phyloP scores from a whole-genome alignment of 2,329 filamentous ascomycete species.

The Ceratocystis diversiconidia region DNA sequence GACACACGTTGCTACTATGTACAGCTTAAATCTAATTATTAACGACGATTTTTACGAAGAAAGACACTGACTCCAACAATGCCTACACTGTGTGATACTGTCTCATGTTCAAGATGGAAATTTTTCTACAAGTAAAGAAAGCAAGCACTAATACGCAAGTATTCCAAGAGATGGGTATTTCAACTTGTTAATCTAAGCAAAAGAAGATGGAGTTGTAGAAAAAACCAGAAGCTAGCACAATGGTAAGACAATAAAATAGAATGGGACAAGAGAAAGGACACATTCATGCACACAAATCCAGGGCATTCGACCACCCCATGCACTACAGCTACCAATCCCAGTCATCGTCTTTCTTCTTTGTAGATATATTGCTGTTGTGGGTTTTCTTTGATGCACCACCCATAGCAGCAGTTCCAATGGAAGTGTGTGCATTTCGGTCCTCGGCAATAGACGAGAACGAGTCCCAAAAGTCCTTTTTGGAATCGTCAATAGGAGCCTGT shows the following conservation, averaged over 20 bases:
- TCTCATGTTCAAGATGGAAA: neutral
- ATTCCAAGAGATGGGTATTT: neutral
- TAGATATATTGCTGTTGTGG: constrained; percentile 19
- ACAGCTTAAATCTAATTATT: constrained; percentile 19
- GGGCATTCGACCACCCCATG: no score
- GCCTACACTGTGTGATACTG: neutral
- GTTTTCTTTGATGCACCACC: constrained; percentile 13
- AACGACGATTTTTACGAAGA: constrained; percentile 18
- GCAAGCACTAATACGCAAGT: neutral
- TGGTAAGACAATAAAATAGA: neutral
- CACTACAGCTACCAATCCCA: constrained; percentile 46
- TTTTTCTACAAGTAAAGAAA: neutral
- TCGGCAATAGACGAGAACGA: constrained; percentile 62
- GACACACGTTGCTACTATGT: neutral
- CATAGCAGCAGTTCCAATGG: constrained; percentile 44
- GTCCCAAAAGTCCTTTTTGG: constrained; percentile 81
- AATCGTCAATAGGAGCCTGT: constrained; percentile 39
- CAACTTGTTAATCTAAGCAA: neutral
- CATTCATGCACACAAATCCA: neutral
- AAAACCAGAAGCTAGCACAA: neutral
- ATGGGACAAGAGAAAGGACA: neutral
- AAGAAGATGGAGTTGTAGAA: neutral
- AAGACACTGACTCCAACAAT: neutral
- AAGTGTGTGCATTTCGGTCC: constrained; percentile 30
- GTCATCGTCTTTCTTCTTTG: constrained; percentile 40